Base-by-base conservation (phyloP, 1,284 basidiomycete genomes). In the Gomphus bonarii region DNA sequence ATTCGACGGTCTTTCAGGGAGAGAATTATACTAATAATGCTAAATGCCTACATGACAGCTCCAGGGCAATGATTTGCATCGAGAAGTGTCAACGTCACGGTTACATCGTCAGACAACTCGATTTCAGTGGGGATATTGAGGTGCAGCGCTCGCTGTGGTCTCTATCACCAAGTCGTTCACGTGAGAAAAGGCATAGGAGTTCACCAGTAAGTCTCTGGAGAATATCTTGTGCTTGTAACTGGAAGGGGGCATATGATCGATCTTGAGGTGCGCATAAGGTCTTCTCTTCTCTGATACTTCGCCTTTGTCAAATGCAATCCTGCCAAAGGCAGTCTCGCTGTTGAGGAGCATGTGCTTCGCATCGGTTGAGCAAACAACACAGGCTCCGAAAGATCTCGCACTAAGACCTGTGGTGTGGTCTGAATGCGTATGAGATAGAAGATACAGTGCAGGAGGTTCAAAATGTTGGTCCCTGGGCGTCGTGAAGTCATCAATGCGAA, bases 41-140 rank as follows among this genome's bases (percentile, higher is more conserved):
- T 18, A 57, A 31, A 18, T 3, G 69, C 82, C 49, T 64, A 94
- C 94, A 97, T 97, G 31, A 91, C 82, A 0, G 91, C 85, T 0
- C 95, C 95, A 10, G 91, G 92, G 68, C 93, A 97, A 67, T 97
- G 95, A 66, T 97, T 97, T 1, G 95, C 93, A 63, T 95, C 88
- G 14, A 97, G 71, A 3, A 91, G 75, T 0, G 92, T 95, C 58
- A 97, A 77, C 0, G 74, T 83, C 2, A 93, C 80, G 0, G 67
- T 69, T 58, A 85, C 79, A 9, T 73, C 73, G 5, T 79, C 74
- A 8, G 72, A 75, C 20, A 94, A 70, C 18, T 83, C 79, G 44
- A 84, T 75, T 35, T 69, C 62, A 0, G 81, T 88, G 0, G 92
- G 88, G 4, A 73, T 77, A 61, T 89, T 74, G 42, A 86, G 64